These are phyloP conservation scores for Verticillium isaacii DNA, from an alignment of 2,329 filamentous ascomycete genomes.

Conservation along the genomic window DNA sequence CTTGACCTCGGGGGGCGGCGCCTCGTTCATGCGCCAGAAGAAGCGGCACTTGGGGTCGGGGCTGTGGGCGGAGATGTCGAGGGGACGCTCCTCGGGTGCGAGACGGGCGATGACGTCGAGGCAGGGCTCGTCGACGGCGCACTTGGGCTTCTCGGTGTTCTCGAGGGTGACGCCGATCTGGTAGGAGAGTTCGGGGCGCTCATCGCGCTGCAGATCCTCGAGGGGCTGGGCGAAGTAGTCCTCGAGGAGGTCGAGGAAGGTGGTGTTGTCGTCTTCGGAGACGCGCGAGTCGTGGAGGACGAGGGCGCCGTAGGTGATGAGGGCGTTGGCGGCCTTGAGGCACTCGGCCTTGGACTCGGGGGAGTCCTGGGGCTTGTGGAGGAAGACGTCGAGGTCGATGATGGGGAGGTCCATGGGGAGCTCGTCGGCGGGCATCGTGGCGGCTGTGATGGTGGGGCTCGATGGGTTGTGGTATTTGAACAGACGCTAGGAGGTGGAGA, in stretches of 20 bases:
- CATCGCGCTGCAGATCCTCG: slow-evolving; percentile 40
- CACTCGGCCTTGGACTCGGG: slow-evolving; percentile 46
- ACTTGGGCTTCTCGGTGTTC: slow-evolving; percentile 60
- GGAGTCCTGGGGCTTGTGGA: slow-evolving; percentile 35
- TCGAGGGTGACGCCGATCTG: slow-evolving; percentile 59
- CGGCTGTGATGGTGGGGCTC: slow-evolving; percentile 9
- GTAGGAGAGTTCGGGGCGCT: slow-evolving; percentile 54
- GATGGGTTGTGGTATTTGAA: neutral
- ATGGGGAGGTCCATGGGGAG: slow-evolving; percentile 53
- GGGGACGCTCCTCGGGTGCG: slow-evolving; percentile 48
- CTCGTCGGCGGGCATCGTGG: slow-evolving; percentile 14
- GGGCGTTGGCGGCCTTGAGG: slow-evolving; percentile 46
- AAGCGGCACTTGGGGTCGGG: slow-evolving; percentile 60
- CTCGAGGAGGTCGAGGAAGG: slow-evolving; percentile 58
- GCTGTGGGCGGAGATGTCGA: slow-evolving; percentile 51
- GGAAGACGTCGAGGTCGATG: slow-evolving; percentile 55
- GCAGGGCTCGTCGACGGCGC: slow-evolving; percentile 57
- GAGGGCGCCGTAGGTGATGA: slow-evolving; percentile 56
- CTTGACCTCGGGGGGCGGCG: slow-evolving; percentile 38
- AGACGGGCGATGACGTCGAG: slow-evolving; percentile 51
- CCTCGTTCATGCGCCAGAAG: slow-evolving; percentile 57
- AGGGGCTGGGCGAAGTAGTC: slow-evolving; percentile 58
- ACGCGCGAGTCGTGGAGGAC: slow-evolving; percentile 57
- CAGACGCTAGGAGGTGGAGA: neutral
- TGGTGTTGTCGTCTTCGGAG: slow-evolving; percentile 47